Evolutionary conservation across 257 asterid genomes (phyloP).

Genomic region (Jacaranda copaia): DNA sequence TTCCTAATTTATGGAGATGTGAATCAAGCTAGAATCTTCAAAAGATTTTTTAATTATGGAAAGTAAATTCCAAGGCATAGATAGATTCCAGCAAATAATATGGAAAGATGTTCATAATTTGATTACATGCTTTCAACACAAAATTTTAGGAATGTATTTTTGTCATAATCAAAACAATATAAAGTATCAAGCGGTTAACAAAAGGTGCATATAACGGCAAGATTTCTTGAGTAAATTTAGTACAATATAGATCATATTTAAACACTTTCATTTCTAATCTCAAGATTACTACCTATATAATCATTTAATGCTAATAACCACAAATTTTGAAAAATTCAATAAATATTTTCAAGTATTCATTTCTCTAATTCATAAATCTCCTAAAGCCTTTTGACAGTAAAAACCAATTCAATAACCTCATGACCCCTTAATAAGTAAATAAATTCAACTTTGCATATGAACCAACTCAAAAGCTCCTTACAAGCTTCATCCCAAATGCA

Average conservation of each 20-base stretch:
- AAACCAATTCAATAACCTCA: not conserved
- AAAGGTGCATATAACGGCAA: not conserved
- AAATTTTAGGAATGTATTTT: too few species aligned
- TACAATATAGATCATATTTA: not conserved
- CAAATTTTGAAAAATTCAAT: not conserved
- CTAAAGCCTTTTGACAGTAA: not conserved
- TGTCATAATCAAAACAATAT: too few species aligned
- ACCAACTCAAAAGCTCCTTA: not conserved
- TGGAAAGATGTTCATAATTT: too few species aligned
- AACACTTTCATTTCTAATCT: not conserved
- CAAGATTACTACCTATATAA: conserved; percentile 10
- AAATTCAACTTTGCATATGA: not conserved
- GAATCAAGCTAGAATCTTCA: too few species aligned
- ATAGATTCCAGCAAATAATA: too few species aligned
- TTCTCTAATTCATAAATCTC: too few species aligned
- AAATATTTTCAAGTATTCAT: too few species aligned
- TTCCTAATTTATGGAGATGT: too few species aligned
- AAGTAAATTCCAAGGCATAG: too few species aligned
- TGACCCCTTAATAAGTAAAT: not conserved
- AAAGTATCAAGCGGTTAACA: too few species aligned
- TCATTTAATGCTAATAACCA: conserved; percentile 10
- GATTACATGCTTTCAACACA: too few species aligned
- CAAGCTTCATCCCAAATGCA: not conserved
- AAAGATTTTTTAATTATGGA: too few species aligned
- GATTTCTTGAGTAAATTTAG: not conserved